Evolutionary conservation across 148 eudicot species (phyloP), one percentile per base, ranked within the genome.

Genomic region (Persicaria maculosa): DNA sequence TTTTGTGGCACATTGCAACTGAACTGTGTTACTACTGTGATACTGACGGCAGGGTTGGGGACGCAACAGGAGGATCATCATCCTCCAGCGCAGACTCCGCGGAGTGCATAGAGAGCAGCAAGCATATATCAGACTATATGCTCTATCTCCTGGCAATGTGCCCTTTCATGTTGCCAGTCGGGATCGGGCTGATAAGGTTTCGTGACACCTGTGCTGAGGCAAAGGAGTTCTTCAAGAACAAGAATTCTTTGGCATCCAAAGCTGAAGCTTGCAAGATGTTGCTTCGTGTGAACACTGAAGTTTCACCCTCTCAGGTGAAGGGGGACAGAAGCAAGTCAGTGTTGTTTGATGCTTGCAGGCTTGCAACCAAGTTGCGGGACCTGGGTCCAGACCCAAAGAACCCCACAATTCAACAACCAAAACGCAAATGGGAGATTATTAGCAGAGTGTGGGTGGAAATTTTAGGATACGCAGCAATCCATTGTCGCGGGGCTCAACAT

Each of bases 261-360:
- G 47, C 45, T 3, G 16, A 40, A 48, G 86, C 83, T 43, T 79
- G 86, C 52, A 59, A 16, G 61, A 83, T 74, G 80, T 58, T 87
- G 64, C 81, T 82, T 36, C 50, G 75, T 1, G 88, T 84, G 50
- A 83, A 87, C 73, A 83, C 86, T 31, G 86, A 87, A 72, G 83
- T 84, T 14, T 50, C 10, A 16, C 83, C 86, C 1, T 74, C 71
- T 40, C 81, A 80, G 68, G 86, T 87, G 69, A 83, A 84, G 71
- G 90, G 90, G 44, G 88, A 87, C 47, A 76, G 88, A 52, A 81
- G 90, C 76, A 84, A 87, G 73, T 87, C 90, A 45, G 88, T 84
- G 20, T 72, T 87, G 78, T 87, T 84, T 47, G 87, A 85, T 71
- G 85, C 81, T 9, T 80, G 81, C 50, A 73, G 81, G 64, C 67